Conservation (phyloP, 768 basidiomycete genomes). For the Podaxis sp. region DNA sequence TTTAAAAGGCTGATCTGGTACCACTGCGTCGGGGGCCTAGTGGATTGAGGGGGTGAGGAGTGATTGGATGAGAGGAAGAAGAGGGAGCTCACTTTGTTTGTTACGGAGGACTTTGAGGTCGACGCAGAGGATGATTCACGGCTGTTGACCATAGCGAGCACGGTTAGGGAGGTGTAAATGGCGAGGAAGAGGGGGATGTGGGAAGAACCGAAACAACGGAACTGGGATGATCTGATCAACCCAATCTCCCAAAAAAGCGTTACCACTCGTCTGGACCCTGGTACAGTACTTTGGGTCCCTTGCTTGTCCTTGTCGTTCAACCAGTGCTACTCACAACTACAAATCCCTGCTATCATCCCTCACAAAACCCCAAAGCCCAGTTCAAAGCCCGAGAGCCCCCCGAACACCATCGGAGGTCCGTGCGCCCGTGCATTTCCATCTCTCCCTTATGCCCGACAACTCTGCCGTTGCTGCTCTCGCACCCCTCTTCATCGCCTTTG, state of each 20-base stretch:
- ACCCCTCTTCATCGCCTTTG: conserved; percentile 42
- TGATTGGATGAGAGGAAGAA: conserved; percentile 11
- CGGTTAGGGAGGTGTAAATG: conserved; percentile 21
- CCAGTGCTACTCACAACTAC: too few relatives aligned
- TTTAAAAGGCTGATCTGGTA: conserved; percentile 37
- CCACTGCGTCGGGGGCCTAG: conserved; percentile 46
- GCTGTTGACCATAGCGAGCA: conserved; percentile 30
- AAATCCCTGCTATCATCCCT: background rate
- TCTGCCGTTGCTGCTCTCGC: conserved; percentile 19
- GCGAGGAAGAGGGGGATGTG: conserved; percentile 21
- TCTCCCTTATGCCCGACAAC: background rate
- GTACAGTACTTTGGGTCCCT: conserved; percentile 15
- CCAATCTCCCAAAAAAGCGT: conserved; percentile 24
- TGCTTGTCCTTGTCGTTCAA: too few relatives aligned
- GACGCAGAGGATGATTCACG: conserved; percentile 23
- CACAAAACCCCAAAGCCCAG: conserved; percentile 24
- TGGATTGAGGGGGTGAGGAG: conserved; percentile 13
- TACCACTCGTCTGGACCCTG: conserved; percentile 29
- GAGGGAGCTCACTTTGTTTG: conserved; percentile 21
- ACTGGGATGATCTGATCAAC: conserved; percentile 31
- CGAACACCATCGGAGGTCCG: too few relatives aligned
- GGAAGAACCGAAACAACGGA: conserved; percentile 40
- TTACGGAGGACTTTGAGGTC: conserved; percentile 20
- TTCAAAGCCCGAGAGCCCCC: too few relatives aligned
- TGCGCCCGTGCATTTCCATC: background rate